Base-by-base conservation (phyloP, 345 rosid genomes). In the Abelmoschus esculentus region DNA sequence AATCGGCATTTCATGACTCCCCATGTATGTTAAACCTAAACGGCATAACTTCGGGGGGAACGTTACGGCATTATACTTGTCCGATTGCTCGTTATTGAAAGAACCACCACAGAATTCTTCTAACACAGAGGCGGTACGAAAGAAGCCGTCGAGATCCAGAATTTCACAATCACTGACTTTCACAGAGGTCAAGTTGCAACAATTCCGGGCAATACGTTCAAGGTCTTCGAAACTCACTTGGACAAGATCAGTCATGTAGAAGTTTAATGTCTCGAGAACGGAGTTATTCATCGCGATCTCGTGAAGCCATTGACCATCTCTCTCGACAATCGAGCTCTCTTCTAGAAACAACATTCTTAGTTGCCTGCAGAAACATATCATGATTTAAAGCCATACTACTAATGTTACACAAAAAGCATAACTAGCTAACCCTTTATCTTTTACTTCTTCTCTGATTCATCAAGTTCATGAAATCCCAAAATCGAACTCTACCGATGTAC, bases 91-190 rank as follows among this genome's bases (percentile, higher is more conserved):
- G 67, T 42, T 42, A 42, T 87, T 83, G 73, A 91, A 84, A 28
- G 83, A 80, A 72, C 93, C 99, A 56, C 99, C 99, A 55, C 93
- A 89, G 77, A 95, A 91, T 66, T 95, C 99, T 79, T 95, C 93
- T 62, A 95, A 82, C 56, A 72, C 73, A 63, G 77, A 28, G 12
- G 98, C 99, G 78, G 81, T 72, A 13, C 54, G 87, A 63, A 95
- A 87, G 83, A 92, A 92, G 22, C 84, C 83, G 70, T 70, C 76
- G 64, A 95, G 96, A 47, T 90, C 80, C 78, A 86, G 71, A 61
- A 91, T 78, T 84, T 95, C 99, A 67, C 82, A 79, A 63, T 90
- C 93, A 32, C 88, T 90, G 28, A 89, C 79, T 74, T 92, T 95
- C 72, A 92, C 81, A 57, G 98, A 92, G 28, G 73, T 75, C 72